Base-by-base conservation (phyloP, 2,329 filamentous ascomycete genomes). In the Sporothrix euskadiensis region DNA sequence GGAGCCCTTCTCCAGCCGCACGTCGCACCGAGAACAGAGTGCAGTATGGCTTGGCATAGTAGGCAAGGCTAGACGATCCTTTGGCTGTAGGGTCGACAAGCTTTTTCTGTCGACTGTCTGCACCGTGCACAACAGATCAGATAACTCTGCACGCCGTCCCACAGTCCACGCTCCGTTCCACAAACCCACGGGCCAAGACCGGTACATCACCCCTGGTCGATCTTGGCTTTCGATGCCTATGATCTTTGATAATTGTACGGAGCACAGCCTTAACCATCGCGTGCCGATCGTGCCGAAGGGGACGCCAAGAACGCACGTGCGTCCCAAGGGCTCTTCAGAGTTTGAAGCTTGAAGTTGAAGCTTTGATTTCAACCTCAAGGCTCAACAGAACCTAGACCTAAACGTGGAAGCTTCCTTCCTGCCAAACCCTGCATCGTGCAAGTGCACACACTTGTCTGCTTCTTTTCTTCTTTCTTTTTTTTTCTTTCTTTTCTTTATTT, bases 101-200 rank as follows among this genome's bases (percentile, higher is more conserved):
- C 41, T 44, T 44, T 44, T 44, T 10, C 12, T 12, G 41, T 44
- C 3, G 9, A 14, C 12, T 44, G 41, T 10, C 10, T 57, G 56
- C 56, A 59, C 56, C 26, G 56, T 59, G 56, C 56, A 56, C 56
- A 59, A 32, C 30, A 59, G 59, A 63, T 63, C 59, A 41, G 59
- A 63, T 63, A 63, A 63, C 59, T 41, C 9, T 63, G 59, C 19
- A 32, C 56, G 12, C 54, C 54, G 19, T n/a, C 49, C 22, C 22
- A 57, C 47, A 19, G 26, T 26, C 26, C 26, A 26, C 26, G 26
- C 26, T 26, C 26, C 2, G 26, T 26, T 26, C 26, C 35, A 35
- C 35, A 35, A 35, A 22, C n/a, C 49, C 49, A 54, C 49, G 49
- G 49, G 49, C 49, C 49, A 54, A 22, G 19, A 9, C 49, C 49